A percentile compares a stretch with the other conserved stretches of the same genome.
Conservation (phyloP, 306 rosid species). For the Quercus suber region DNA sequence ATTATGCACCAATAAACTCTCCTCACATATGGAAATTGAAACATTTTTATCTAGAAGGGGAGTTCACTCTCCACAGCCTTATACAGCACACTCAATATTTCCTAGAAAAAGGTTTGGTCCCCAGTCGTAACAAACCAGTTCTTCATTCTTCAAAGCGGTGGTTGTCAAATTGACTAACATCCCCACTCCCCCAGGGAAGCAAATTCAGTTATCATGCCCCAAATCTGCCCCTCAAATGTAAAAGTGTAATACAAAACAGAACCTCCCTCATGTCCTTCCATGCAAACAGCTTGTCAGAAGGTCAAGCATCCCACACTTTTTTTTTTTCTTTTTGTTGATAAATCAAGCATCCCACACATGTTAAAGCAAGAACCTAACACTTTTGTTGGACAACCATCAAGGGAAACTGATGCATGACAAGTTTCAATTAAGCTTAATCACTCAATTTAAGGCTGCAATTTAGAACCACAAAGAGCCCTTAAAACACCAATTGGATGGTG, state of each 20-base stretch:
- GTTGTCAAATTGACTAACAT: background rate
- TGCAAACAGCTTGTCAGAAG: background rate
- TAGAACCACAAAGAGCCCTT: background rate
- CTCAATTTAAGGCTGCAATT: background rate
- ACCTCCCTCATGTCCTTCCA: background rate
- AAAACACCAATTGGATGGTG: background rate
- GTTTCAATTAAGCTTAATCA: background rate
- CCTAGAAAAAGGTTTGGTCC: background rate
- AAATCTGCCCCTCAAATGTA: no score
- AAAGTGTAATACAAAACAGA: background rate
- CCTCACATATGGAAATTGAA: background rate
- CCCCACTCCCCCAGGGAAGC: no score
- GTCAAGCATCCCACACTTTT: background rate
- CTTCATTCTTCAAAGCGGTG: background rate
- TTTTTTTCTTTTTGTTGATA: no score
- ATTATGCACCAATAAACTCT: background rate
- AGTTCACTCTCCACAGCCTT: background rate
- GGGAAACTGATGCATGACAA: background rate
- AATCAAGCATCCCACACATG: no score
- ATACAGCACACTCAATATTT: background rate
- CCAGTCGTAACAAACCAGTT: background rate
- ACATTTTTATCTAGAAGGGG: background rate
- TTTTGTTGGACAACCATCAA: background rate
- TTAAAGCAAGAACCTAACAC: no score
- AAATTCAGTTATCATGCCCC: no score